A percentile compares a stretch with the other conserved stretches of the same genome.
phyloP scores from a whole-genome alignment of 805 yeast genomes.

The Candida bentonensis region DNA sequence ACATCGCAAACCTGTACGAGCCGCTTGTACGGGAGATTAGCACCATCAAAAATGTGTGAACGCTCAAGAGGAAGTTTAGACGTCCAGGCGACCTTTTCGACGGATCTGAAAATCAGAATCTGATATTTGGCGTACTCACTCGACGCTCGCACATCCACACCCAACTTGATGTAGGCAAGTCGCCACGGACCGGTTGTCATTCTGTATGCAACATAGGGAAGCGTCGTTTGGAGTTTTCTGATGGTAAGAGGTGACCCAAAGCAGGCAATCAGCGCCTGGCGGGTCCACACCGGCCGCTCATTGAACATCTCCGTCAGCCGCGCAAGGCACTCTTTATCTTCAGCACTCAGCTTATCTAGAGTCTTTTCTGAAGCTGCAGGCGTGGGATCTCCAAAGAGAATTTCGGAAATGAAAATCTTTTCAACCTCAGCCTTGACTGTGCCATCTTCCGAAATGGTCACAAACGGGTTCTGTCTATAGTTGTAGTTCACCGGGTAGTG shows the following conservation, averaged over 20 bases:
- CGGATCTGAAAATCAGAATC: constrained; percentile 66
- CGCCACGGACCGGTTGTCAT: constrained; percentile 93
- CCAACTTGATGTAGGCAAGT: constrained; percentile 65
- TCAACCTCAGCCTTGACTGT: constrained; percentile 22
- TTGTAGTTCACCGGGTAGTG: constrained; percentile 66
- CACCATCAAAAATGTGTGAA: constrained; percentile 1
- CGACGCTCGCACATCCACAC: constrained; percentile 59
- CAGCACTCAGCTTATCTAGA: constrained; percentile 31
- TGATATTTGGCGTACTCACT: constrained; percentile 50
- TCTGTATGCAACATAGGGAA: constrained; percentile 74
- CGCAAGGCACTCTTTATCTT: constrained; percentile 23
- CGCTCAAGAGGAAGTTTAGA: constrained; percentile 5
- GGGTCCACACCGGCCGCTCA: constrained; percentile 71
- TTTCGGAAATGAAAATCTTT: constrained; percentile 20
- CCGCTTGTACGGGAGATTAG: background rate
- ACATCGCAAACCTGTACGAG: background rate
- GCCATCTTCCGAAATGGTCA: constrained; percentile 42
- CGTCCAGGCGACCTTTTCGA: constrained; percentile 14
- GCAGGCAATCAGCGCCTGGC: constrained; percentile 41
- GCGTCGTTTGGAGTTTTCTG: constrained; percentile 46
- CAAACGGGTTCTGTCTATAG: constrained; percentile 59
- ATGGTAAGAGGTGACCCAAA: constrained; percentile 7
- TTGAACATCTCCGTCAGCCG: constrained; percentile 36
- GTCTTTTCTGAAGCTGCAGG: constrained; percentile 23
- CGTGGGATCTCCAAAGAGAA: constrained; percentile 22